Conservation (phyloP, 2,329 filamentous ascomycete genomes). For the Aspergillus pseudoterreus region DNA sequence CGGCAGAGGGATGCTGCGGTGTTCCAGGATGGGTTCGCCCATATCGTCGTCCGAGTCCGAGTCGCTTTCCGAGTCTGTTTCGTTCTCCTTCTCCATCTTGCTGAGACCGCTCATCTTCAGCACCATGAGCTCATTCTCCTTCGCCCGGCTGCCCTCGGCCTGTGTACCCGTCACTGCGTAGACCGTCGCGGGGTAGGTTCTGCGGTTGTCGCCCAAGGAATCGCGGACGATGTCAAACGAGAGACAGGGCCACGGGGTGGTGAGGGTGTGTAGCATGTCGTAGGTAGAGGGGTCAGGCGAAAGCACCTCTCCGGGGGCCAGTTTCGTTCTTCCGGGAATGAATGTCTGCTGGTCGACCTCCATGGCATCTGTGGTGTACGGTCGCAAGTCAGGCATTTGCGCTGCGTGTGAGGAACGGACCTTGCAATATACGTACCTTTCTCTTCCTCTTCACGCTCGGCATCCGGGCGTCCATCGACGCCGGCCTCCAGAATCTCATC, state of each 20-base stretch:
- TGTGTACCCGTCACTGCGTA: conserved; percentile 95
- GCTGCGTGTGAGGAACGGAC: background rate
- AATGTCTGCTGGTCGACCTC: conserved; percentile 92
- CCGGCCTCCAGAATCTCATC: conserved; percentile 94
- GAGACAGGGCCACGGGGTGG: conserved; percentile 92
- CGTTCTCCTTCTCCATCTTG: conserved; percentile 72
- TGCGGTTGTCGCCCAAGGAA: conserved; percentile 80
- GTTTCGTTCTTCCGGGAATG: conserved; percentile 88
- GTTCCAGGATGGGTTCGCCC: conserved; percentile 87
- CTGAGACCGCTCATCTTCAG: conserved; percentile 93
- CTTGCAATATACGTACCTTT: conserved; percentile 50
- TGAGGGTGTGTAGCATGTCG: conserved; percentile 93
- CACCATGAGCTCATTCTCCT: conserved; percentile 91
- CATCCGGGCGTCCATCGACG: conserved; percentile 87
- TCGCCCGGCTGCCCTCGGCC: conserved; percentile 68
- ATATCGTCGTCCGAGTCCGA: conserved; percentile 68
- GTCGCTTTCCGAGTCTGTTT: conserved; percentile 67
- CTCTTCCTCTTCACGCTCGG: conserved; percentile 85
- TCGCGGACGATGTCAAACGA: conserved; percentile 93
- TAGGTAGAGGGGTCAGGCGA: conserved; percentile 92
- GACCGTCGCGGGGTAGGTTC: conserved; percentile 89
- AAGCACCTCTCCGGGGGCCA: conserved; percentile 85
- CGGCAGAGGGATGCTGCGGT: conserved; percentile 77
- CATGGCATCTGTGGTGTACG: conserved; percentile 63
- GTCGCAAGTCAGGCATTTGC: conserved; percentile 13